Base-by-base conservation (phyloP, 768 basidiomycete species). In the Mycena maculata region DNA sequence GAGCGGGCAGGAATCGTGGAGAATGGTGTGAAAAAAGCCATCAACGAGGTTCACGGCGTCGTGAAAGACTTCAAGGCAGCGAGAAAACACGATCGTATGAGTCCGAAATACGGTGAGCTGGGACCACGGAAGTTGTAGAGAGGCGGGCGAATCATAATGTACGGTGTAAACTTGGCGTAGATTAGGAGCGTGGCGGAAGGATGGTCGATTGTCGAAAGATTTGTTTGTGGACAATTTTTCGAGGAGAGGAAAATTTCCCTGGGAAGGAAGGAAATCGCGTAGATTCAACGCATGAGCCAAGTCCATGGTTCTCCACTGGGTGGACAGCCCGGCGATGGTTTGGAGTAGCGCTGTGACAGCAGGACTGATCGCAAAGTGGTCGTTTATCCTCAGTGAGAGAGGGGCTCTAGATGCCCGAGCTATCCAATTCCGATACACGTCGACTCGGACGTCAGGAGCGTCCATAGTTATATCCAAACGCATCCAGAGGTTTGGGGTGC, bases 401-500 rank as follows among this genome's bases (percentile, higher is more conserved):
- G 59, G 45, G 25, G 48, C 23, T 1, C 20, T 36, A 9, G 33
- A 36, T 15, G 59, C 59, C 30, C 59, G n/a, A 2, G 38, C 20
- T 18, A 60, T 33, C 59, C 59, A 60, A 10, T 3, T 41, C 20
- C 23, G 48, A 28, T 20, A 41, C 8, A 41, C 13, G 6, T 41
- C 38, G 28, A 10, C 20, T 36, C n/a, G n/a, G n/a, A 1, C 36
- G 5, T 18, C 16, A 8, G 13, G 9, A 6, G n/a, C n/a, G 28
- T 52, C 15, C 4, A 15, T 33, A 36, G 4, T 23, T 10, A 48
- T 3, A 12, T 22, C 42, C 23, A 72, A 33, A 3, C 67, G 69
- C 18, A 28, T 47, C 72, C 72, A 73, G 27, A 73, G 57, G 15
- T 28, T 27, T 8, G 69, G 63, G 18, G 67, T 69, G 3, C 67